Percentiles rank a stretch among this genome's conserved stretches.
These are phyloP conservation scores for Gossypium thurberi DNA, from an alignment of 345 rosid species.

Conservation along the genomic window DNA sequence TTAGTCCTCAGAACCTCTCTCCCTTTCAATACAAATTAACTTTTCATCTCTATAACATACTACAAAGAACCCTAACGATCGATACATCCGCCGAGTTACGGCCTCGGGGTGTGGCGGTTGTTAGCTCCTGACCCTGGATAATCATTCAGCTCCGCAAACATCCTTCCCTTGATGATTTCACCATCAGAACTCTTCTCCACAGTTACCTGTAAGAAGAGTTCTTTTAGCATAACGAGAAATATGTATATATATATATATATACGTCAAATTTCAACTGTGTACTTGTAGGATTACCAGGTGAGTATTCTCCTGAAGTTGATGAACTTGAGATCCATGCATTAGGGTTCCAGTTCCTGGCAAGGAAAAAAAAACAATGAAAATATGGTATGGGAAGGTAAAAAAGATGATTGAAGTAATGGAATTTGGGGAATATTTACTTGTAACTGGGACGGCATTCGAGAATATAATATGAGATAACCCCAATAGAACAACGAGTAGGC, in stretches of 20 bases:
- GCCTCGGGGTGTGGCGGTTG: conserved; percentile 67
- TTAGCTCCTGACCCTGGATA: conserved; percentile 79
- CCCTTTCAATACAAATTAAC: neutral
- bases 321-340: conserved; percentile 29
- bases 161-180: conserved; percentile 18
- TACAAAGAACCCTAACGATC: conserved; percentile 26
- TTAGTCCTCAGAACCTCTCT: neutral
- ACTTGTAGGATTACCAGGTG: conserved; percentile 10
- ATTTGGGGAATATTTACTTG: conserved; percentile 31
- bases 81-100: conserved; percentile 30
- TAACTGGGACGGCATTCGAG: conserved; percentile 30
- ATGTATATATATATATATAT: too few species aligned
- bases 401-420: neutral
- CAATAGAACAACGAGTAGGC: conserved; percentile 29
- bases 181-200: conserved; percentile 14
- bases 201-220: conserved; percentile 1
- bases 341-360: conserved; percentile 36
- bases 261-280: neutral
- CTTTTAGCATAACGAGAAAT: neutral
- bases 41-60: neutral
- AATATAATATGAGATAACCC: conserved; percentile 27
- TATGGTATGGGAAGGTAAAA: neutral
- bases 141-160: conserved; percentile 44
- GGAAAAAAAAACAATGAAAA: neutral
- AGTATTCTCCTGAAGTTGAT: conserved; percentile 13